Percentiles rank a stretch among this genome's conserved stretches.
Conservation (phyloP, 768 basidiomycete genomes). For the Tulasnella sp. region DNA sequence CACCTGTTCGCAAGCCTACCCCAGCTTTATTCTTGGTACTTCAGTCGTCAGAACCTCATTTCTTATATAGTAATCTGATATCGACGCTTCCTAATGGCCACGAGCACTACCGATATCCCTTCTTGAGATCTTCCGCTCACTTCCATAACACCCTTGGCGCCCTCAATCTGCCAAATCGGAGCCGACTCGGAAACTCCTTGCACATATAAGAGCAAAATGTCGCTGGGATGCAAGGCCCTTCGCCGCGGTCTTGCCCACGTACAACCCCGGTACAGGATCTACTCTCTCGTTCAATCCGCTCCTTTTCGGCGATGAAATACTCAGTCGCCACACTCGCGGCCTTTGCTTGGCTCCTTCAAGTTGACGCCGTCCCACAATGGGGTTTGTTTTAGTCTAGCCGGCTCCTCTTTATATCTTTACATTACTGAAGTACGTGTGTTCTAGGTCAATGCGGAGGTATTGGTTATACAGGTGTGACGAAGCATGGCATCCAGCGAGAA, state of each 20-base stretch:
- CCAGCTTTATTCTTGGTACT: neutral
- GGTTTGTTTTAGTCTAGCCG: neutral
- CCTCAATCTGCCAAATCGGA: constrained; percentile 5
- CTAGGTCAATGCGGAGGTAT: neutral
- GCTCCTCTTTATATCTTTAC: neutral
- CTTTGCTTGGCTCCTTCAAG: neutral
- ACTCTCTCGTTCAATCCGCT: neutral
- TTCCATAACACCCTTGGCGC: neutral
- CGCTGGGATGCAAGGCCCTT: neutral
- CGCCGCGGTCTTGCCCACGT: neutral
- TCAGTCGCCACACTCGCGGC: neutral
- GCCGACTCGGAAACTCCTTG: constrained; percentile 1
- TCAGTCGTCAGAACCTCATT: neutral
- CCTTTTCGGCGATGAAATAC: constrained; percentile 9
- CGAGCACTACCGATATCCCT: neutral
- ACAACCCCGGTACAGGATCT: neutral
- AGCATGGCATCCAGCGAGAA: neutral
- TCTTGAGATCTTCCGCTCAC: neutral
- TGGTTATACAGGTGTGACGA: neutral
- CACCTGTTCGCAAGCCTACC: neutral
- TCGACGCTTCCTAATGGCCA: constrained; percentile 1
- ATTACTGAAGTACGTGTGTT: neutral
- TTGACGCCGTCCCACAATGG: neutral
- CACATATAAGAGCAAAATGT: neutral
- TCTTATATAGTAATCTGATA: neutral